These are phyloP conservation scores for Carex pumila DNA, from an alignment of 176 grass and related monocot genomes.

Conservation along the genomic window DNA sequence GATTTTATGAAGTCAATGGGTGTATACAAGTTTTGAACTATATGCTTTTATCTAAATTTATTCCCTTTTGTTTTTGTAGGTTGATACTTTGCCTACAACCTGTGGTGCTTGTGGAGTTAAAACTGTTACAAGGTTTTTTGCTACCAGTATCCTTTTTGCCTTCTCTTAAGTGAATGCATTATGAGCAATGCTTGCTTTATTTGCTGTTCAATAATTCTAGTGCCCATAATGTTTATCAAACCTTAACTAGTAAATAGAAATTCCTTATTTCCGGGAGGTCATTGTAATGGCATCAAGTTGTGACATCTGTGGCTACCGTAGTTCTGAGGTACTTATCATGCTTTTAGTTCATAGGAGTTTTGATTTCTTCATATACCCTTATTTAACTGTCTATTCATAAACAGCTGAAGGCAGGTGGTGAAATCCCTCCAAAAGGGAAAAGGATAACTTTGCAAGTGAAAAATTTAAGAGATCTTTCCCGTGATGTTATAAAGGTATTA, in stretches of 20 bases:
- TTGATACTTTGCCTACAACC: slow-evolving; percentile 78
- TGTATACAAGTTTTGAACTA: not conserved
- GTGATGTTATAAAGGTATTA: slow-evolving; percentile 94
- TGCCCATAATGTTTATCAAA: not conserved
- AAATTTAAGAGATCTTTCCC: slow-evolving; percentile 69
- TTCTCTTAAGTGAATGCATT: not conserved
- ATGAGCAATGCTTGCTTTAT: not conserved
- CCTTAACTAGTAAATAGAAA: slow-evolving; percentile 41
- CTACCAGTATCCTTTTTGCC: slow-evolving; percentile 72
- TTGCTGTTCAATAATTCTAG: slow-evolving; percentile 4
- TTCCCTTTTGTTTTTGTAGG: slow-evolving; percentile 45
- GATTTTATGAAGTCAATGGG: not conserved
- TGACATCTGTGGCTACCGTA: slow-evolving; percentile 84
- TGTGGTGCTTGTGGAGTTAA: slow-evolving; percentile 70
- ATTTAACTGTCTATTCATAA: slow-evolving; percentile 5
- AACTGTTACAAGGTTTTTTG: slow-evolving; percentile 68
- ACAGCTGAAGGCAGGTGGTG: slow-evolving; percentile 92
- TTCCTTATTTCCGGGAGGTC: slow-evolving; percentile 90
- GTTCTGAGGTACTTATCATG: slow-evolving; percentile 65
- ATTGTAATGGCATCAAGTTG: slow-evolving; percentile 88
- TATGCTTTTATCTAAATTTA: not conserved
- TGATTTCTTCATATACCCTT: not conserved
- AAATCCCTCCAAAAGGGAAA: slow-evolving; percentile 78
- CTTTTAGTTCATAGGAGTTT: not conserved
- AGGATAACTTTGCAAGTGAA: slow-evolving; percentile 53